Conservation (phyloP, 2,329 filamentous ascomycete genomes). For the Fusarium chuoi region DNA sequence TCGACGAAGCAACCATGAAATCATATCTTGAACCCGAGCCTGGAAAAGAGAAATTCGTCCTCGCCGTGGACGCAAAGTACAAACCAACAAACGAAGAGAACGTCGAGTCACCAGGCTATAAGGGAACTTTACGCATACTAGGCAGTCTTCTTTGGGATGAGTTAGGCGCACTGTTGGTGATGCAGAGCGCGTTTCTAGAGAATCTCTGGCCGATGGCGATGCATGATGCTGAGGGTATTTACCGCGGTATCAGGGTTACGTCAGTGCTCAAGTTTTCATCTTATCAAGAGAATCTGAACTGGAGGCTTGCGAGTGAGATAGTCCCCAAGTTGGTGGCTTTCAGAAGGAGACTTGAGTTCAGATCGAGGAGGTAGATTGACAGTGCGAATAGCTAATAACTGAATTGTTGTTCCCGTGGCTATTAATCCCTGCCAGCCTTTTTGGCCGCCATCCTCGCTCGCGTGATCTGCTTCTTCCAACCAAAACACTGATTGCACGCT, state of each 20-base stretch:
- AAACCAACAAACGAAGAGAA: not conserved
- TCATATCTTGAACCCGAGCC: conserved; percentile 36
- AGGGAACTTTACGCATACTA: conserved; percentile 32
- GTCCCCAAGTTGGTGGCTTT: not conserved
- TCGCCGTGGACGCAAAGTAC: conserved; percentile 26
- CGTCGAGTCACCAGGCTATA: conserved; percentile 30
- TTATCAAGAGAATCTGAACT: not conserved
- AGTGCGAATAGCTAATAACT: fast-evolving
- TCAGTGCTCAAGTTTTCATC: conserved; percentile 16
- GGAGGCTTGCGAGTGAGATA: conserved; percentile 9
- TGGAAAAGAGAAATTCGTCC: conserved; percentile 21
- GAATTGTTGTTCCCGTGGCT: fast-evolving
- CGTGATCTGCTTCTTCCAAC: not conserved
- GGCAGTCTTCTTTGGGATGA: conserved; percentile 43
- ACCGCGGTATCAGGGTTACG: conserved; percentile 18
- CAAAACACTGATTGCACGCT: not conserved
- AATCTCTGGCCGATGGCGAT: conserved; percentile 41
- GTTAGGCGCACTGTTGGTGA: conserved; percentile 47
- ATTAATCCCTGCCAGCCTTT: not conserved
- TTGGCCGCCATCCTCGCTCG: fast-evolving
- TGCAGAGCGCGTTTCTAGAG: conserved; percentile 18
- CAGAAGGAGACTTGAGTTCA: fast-evolving
- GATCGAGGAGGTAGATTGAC: not conserved
- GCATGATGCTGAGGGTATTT: conserved; percentile 23
- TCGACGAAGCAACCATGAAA: conserved; percentile 40